Evolutionary conservation across 2,329 filamentous ascomycete species (phyloP).

Genomic region (Acrocalymma vagum): DNA sequence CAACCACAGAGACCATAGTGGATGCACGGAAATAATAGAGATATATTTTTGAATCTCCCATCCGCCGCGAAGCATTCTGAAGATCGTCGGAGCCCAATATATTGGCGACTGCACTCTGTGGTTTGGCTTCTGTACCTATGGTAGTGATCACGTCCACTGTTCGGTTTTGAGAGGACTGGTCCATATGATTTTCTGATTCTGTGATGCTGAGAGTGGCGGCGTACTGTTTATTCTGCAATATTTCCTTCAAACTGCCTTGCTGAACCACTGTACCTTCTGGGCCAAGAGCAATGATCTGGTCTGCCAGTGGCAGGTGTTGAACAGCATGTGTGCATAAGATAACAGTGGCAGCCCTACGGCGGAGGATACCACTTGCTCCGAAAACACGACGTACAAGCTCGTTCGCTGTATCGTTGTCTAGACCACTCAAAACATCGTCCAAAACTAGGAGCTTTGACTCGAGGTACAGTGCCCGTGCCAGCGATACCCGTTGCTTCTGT

Average conservation of each 20-base stretch:
- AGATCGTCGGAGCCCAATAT: not conserved
- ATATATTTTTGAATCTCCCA: slow-evolving; percentile 12
- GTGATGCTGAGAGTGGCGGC: no score
- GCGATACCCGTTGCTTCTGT: slow-evolving; percentile 48
- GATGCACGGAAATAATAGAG: slow-evolving; percentile 8
- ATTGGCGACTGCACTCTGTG: no score
- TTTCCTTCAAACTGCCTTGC: no score
- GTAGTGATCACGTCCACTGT: no score
- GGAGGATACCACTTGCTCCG: slow-evolving; percentile 50
- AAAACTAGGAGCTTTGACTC: slow-evolving; percentile 51
- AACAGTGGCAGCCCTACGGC: slow-evolving; percentile 28
- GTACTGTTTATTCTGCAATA: no score
- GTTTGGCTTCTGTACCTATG: no score
- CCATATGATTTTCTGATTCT: no score
- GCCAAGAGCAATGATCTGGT: no score
- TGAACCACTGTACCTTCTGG: no score
- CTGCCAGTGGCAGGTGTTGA: not conserved
- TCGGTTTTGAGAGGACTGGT: no score
- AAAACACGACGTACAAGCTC: slow-evolving; percentile 53
- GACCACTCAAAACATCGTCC: slow-evolving; percentile 57
- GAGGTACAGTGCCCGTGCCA: slow-evolving; percentile 53
- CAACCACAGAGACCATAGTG: not conserved
- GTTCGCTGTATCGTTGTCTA: slow-evolving; percentile 54
- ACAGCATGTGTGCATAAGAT: slow-evolving; percentile 9
- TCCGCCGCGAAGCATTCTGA: slow-evolving; percentile 3